Conservation (phyloP, 176 grass and related monocot genomes). For the Zea luxurians region DNA sequence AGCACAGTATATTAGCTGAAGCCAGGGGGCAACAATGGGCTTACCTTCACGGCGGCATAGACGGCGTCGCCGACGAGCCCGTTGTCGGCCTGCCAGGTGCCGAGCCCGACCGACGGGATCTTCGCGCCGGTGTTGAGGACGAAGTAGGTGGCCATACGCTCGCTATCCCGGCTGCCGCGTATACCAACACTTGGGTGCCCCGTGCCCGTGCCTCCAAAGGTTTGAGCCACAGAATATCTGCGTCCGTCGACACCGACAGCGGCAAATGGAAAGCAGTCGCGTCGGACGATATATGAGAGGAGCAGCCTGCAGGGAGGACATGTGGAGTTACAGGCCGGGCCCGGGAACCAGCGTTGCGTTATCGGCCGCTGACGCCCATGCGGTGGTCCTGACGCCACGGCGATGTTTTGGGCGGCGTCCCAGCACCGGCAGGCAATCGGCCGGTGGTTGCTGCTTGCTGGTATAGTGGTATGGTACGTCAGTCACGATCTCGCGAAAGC, state of each 20-base stretch:
- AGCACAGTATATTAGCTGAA: not conserved
- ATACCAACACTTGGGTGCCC: not conserved
- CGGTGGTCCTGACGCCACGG: not conserved
- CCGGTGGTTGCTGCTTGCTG: no score
- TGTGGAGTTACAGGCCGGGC: not conserved
- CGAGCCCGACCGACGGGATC: slow-evolving; percentile 70
- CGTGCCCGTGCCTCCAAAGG: not conserved
- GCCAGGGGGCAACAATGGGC: not conserved
- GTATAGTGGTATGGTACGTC: no score
- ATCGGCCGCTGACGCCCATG: not conserved
- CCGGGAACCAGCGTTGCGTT: not conserved
- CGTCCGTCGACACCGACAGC: not conserved
- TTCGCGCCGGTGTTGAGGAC: slow-evolving; percentile 61
- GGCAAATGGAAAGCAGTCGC: not conserved
- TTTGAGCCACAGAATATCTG: not conserved
- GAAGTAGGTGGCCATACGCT: slow-evolving; percentile 48
- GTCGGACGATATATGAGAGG: not conserved
- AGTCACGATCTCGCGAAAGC: not conserved
- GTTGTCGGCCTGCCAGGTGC: slow-evolving; percentile 52
- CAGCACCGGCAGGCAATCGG: no score
- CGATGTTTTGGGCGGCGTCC: no score
- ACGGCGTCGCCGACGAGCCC: slow-evolving; percentile 53
- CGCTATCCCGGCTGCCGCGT: not conserved
- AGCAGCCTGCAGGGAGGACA: not conserved
- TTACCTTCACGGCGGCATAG: slow-evolving; percentile 52